Evolutionary conservation across 495 filamentous ascomycete genomes (phyloP).

Genomic region (Endocarpon pusillum): DNA sequence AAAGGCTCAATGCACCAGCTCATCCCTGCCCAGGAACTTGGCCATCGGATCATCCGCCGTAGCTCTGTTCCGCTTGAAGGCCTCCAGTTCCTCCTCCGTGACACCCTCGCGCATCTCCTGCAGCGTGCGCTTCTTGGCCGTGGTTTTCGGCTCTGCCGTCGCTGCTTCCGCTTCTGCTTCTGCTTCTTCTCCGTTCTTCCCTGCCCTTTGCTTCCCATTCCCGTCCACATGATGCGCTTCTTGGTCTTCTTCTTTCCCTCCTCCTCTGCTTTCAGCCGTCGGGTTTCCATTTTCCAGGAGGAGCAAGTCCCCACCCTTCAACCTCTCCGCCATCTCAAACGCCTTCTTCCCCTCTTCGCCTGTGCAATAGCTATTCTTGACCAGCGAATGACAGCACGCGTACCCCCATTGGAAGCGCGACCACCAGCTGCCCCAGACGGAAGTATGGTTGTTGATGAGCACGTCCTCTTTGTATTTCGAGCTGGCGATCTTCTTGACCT

Average conservation of each 20-base stretch:
- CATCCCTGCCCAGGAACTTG: conserved; percentile 46
- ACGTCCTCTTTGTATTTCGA: conserved; percentile 88
- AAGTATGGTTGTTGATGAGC: conserved; percentile 74
- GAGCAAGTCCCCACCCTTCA: conserved; percentile 31
- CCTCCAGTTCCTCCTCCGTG: conserved; percentile 67
- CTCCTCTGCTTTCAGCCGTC: conserved; percentile 2
- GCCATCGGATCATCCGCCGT: conserved; percentile 76
- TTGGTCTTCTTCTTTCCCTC: conserved; percentile 7
- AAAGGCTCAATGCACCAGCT: conserved; percentile 17
- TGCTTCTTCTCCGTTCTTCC: conserved; percentile 16
- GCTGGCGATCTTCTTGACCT: conserved; percentile 48
- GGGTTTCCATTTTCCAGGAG: conserved; percentile 12
- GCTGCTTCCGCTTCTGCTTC: conserved; percentile 18
- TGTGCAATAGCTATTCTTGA: conserved; percentile 96
- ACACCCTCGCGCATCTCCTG: conserved; percentile 62
- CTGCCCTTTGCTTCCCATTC: conserved; percentile 12
- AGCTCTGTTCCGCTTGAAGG: conserved; percentile 54
- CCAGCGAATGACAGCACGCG: conserved; percentile 77
- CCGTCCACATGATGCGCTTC: conserved; percentile 8
- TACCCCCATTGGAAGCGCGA: conserved; percentile 92
- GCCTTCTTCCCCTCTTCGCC: conserved; percentile 67
- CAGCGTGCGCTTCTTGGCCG: conserved; percentile 48
- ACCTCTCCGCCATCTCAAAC: conserved; percentile 47
- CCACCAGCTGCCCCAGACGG: conserved; percentile 98
- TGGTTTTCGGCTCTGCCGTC: conserved; percentile 14